Percentiles rank a stretch among this genome's conserved stretches.
Conservation (phyloP, 306 rosid genomes). For the Acmispon strigosus region DNA sequence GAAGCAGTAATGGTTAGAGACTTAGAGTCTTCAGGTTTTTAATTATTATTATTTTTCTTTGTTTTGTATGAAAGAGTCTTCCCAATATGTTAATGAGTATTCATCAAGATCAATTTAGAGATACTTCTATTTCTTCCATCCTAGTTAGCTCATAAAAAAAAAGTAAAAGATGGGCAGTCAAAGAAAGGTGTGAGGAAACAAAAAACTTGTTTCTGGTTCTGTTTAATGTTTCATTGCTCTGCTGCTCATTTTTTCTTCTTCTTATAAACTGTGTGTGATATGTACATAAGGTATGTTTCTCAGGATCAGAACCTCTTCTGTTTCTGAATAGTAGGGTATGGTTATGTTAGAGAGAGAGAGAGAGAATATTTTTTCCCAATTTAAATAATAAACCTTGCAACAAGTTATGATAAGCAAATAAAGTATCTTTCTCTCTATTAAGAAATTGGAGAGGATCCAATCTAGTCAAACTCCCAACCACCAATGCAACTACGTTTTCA, state of each 20-base stretch:
- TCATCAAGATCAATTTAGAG: slow-evolving; percentile 22
- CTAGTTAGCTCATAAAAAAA: background rate
- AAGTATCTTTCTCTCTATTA: no score
- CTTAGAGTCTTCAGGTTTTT: slow-evolving; percentile 11
- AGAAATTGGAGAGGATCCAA: no score
- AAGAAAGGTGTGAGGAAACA: background rate
- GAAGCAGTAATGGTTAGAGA: slow-evolving; percentile 14
- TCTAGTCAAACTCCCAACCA: no score
- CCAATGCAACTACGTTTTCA: no score
- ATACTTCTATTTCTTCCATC: slow-evolving; percentile 16
- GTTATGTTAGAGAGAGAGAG: no score
- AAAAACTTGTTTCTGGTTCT: slow-evolving; percentile 6
- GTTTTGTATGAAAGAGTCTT: slow-evolving; percentile 31
- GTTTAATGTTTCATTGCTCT: background rate
- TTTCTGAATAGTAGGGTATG: no score
- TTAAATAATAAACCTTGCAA: no score
- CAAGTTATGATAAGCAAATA: no score
- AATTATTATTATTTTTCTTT: slow-evolving; percentile 4
- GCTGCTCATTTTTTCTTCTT: slow-evolving; percentile 1
- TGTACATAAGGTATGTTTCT: slow-evolving; percentile 1
- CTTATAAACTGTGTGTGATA: background rate
- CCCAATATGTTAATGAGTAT: slow-evolving; percentile 24
- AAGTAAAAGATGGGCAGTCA: background rate
- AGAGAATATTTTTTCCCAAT: no score
- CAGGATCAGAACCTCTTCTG: no score